Evolutionary conservation across 2,329 filamentous ascomycete genomes (phyloP), one percentile per base, ranked within the genome.

Genomic region (Tolypocladium amazonense): DNA sequence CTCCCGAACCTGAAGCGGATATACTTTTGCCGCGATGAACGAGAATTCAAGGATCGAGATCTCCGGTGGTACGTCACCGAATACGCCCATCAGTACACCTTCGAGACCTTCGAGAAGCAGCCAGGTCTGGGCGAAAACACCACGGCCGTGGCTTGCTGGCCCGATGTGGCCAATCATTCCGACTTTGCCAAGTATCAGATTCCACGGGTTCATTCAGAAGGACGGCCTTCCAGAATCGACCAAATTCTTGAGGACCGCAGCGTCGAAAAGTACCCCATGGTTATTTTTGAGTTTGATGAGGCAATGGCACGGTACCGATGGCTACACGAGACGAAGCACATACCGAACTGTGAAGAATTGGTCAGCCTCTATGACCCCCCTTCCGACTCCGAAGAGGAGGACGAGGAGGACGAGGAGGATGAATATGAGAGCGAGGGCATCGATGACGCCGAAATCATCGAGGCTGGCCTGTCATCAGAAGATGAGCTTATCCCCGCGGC

Each of bases 371-470:
- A 65, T 8, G 62, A 64, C 3, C 45, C 59, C 35, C 55, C 58
- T 33, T 60, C 60, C 0, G 61, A 64, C 0, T 60, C 61, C 27
- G 27, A 11, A 20, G 2, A 7, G 2, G 12, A 30, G 8, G 30
- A 23, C 8, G 14, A 11, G 1, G 50, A 35, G 0, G 50, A 59
- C 1, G 64, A 67, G 23, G 54, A 63, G 2, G 65, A 74, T 37
- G 67, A 71, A 53, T 76, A 77, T 20, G 75, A 77, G 45, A 74
- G 73, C 52, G 73, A 75, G 0, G 73, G 72, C 0, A 75, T 77
- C 8, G 73, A 76, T 43, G 73, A 76, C 55, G 66, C 59, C 1
- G 67, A 67, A 11, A 67, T 74, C 15, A 60, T 66, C 1, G 68
- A 72, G 20, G 59, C 63, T 3, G 61, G 62, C 1, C 62, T 66